Conservation (phyloP, 371 early-diverging fungal species). For the Mucor velutinosus region DNA sequence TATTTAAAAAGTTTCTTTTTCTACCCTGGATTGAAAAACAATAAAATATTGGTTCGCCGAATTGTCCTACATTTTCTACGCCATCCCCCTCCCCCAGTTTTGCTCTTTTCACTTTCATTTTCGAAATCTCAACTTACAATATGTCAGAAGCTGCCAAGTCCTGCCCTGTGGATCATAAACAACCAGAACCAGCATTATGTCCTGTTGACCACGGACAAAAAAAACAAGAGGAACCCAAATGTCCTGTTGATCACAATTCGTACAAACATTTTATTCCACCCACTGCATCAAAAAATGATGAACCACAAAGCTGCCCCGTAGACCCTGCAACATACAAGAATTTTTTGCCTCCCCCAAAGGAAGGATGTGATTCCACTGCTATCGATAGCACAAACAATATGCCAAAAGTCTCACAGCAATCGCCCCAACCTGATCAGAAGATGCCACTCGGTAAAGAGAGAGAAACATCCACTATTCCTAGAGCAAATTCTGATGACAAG, state of each 20-base stretch:
- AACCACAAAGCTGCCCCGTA: conserved; percentile 48
- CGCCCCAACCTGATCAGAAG: conserved; percentile 59
- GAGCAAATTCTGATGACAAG: conserved; percentile 51
- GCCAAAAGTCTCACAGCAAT: conserved; percentile 71
- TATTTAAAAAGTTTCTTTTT: not conserved
- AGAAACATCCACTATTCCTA: conserved; percentile 75
- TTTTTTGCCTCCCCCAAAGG: conserved; percentile 42
- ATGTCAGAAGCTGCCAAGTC: not conserved
- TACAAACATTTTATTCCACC: conserved; percentile 28
- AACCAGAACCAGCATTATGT: conserved; percentile 5
- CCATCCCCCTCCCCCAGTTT: not conserved
- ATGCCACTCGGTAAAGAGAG: conserved; percentile 59
- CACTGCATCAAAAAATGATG: conserved; percentile 6
- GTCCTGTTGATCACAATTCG: conserved; percentile 32
- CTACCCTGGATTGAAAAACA: conserved; percentile 1
- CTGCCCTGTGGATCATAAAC: not conserved
- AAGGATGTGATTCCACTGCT: conserved; percentile 53
- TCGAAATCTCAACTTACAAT: not conserved
- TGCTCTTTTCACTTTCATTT: not conserved
- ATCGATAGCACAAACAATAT: conserved; percentile 76
- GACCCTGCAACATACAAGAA: conserved; percentile 60
- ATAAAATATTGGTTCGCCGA: not conserved
- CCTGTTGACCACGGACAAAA: conserved; percentile 34
- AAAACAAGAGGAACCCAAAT: conserved; percentile 11
- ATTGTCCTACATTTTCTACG: no score